Conservation (phyloP, 768 basidiomycete genomes). For the Trametes sanguinea region DNA sequence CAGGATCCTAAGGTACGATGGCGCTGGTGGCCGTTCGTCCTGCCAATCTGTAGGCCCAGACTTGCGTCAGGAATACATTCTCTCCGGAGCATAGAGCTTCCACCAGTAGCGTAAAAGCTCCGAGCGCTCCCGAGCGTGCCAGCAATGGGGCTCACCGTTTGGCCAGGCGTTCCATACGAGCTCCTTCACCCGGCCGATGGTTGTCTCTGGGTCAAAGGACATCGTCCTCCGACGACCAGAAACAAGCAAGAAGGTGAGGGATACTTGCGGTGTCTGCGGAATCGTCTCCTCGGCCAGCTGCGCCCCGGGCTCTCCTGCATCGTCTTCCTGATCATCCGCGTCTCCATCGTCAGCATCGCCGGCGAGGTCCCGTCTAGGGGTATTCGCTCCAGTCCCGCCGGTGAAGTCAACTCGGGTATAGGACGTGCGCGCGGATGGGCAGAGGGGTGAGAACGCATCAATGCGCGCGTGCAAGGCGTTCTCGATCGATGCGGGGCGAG, state of each 20-base stretch:
- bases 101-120: background rate
- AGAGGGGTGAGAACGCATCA: constrained; percentile 31
- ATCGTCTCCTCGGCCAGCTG: constrained; percentile 29
- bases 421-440: constrained; percentile 53
- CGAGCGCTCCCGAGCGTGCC: background rate
- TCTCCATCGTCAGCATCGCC: constrained; percentile 20
- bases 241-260: constrained; percentile 71
- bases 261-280: constrained; percentile 64
- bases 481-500: constrained; percentile 15
- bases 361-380: constrained; percentile 19
- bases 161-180: constrained; percentile 86
- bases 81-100: constrained; percentile 1
- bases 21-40: constrained; percentile 75
- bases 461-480: constrained; percentile 18
- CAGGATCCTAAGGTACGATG: constrained; percentile 72
- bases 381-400: constrained; percentile 26
- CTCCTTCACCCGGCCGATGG: constrained; percentile 79
- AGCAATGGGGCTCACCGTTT: constrained; percentile 45
- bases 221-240: constrained; percentile 69
- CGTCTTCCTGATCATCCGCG: constrained; percentile 17
- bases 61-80: constrained; percentile 5
- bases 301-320: constrained; percentile 1
- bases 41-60: constrained; percentile 61
- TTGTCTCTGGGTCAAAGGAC: constrained; percentile 74
- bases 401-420: constrained; percentile 50